These are phyloP conservation scores for Barnettozyma sp. DNA, from an alignment of 805 yeast genomes.

Conservation along the genomic window DNA sequence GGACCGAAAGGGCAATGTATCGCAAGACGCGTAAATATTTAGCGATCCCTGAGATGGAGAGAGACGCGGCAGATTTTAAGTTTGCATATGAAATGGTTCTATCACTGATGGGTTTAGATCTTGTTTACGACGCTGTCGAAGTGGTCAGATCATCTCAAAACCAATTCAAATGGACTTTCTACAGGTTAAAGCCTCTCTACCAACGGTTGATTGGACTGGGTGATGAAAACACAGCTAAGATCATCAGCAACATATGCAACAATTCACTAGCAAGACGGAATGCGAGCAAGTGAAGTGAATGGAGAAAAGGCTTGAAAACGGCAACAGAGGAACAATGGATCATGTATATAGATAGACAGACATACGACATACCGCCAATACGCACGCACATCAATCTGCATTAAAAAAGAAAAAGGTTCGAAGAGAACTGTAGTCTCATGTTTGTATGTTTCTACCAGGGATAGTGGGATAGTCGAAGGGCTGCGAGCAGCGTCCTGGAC, in stretches of 20 bases:
- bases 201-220: slow-evolving; percentile 37
- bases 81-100: slow-evolving; percentile 71
- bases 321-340: too few species aligned
- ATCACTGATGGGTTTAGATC: slow-evolving; percentile 46
- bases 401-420: too few species aligned
- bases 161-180: slow-evolving; percentile 62
- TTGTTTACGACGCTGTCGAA: slow-evolving; percentile 62
- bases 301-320: too few species aligned
- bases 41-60: slow-evolving; percentile 28
- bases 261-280: slow-evolving; percentile 12
- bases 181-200: slow-evolving; percentile 38
- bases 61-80: slow-evolving; percentile 46
- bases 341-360: not conserved
- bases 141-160: slow-evolving; percentile 60
- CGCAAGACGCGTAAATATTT: slow-evolving; percentile 51
- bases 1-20: slow-evolving; percentile 75
- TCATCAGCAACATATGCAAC: slow-evolving; percentile 27
- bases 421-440: too few species aligned
- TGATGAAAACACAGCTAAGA: slow-evolving; percentile 29
- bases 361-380: not conserved
- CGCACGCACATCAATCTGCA: too few species aligned
- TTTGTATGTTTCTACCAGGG: too few species aligned
- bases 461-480: too few species aligned
- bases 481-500: too few species aligned
- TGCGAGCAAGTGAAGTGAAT: too few species aligned